Evolutionary conservation across 768 basidiomycete genomes (phyloP).

Genomic region (Ephemerocybe angulata): DNA sequence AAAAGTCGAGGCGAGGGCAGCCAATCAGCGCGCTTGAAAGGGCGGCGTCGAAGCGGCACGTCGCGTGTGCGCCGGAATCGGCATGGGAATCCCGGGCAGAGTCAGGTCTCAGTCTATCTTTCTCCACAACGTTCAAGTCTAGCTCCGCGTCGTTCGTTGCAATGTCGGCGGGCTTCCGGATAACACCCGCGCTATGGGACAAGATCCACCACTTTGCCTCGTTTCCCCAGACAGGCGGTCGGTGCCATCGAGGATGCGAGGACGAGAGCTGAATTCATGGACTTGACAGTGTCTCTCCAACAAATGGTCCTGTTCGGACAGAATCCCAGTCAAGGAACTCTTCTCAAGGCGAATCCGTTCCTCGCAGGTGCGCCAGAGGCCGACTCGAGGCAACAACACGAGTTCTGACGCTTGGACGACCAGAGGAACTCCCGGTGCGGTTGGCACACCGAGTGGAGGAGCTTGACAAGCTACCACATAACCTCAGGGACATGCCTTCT

Average conservation of each 20-base stretch:
- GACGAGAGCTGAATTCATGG: constrained; percentile 19
- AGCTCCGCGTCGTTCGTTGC: no score
- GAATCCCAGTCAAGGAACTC: constrained; percentile 90
- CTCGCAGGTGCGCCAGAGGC: constrained; percentile 59
- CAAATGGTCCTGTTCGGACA: constrained; percentile 99
- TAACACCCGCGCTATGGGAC: constrained; percentile 79
- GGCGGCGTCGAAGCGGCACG: no score
- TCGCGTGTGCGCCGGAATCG: no score
- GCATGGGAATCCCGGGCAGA: no score
- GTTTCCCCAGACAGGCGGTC: constrained; percentile 90
- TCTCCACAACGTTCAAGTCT: no score
- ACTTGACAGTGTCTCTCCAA: constrained; percentile 74
- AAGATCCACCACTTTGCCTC: constrained; percentile 88
- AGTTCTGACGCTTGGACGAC: not conserved
- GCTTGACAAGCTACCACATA: constrained; percentile 90
- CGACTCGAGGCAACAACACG: not conserved
- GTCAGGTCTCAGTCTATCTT: no score
- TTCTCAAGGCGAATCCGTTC: constrained; percentile 90
- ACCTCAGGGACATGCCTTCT: constrained; percentile 84
- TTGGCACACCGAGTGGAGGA: constrained; percentile 96
- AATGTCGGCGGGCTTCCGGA: constrained; percentile 66
- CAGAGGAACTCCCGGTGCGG: constrained; percentile 92
- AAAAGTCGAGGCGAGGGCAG: no score
- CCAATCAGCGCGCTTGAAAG: no score
- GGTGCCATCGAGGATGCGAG: constrained; percentile 38